Evolutionary conservation across 331 rosid genomes (phyloP), one percentile per base, ranked within the genome.

Genomic region (Acacia concinna): DNA sequence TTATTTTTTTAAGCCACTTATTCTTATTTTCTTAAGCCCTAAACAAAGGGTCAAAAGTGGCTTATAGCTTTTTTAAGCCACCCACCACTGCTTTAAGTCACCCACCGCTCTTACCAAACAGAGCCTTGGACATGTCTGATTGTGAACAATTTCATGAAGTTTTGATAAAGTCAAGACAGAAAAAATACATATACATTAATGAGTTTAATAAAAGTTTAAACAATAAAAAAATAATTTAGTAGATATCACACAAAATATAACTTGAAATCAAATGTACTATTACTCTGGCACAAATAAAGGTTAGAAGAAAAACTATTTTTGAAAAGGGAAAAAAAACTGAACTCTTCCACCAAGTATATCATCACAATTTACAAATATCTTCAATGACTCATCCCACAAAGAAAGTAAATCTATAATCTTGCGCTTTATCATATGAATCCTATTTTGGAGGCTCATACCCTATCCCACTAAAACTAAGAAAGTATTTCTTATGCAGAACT

Each of bases 221-320:
- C 31, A 40, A 28, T 49, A 8, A 7, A 28, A 67, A 23, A 63
- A 60, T 11, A 49, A 21, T n/a, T 28, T 23, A 14, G 21, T 49
- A 40, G 65, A 77, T 35, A 34, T 59, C 31, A 73, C 37, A 54
- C 20, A 82, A 21, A 72, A 12, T 25, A 73, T n/a, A 65, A 34
- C 6, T 32, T 14, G 4, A 60, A 60, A 14, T 21, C 67, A 30
- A 59, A 60, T 41, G 40, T 68, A 67, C 13, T 64, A 70, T 52
- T 38, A 71, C 30, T 40, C 14, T 46, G 43, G 43, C 38, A 37
- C 67, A 52, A 47, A 37, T 23, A 20, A 40, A 38, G 17, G 5
- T 38, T 21, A n/a, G 38, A 66, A 66, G 76, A 79, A 20, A 71
- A 40, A 23, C 21, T 35, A 62, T 56, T 34, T 5, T 25, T 78